Percentiles rank a stretch among this genome's conserved stretches.
Conservation (phyloP, 2,329 filamentous ascomycete genomes). For the Microsporum ferrugineum region DNA sequence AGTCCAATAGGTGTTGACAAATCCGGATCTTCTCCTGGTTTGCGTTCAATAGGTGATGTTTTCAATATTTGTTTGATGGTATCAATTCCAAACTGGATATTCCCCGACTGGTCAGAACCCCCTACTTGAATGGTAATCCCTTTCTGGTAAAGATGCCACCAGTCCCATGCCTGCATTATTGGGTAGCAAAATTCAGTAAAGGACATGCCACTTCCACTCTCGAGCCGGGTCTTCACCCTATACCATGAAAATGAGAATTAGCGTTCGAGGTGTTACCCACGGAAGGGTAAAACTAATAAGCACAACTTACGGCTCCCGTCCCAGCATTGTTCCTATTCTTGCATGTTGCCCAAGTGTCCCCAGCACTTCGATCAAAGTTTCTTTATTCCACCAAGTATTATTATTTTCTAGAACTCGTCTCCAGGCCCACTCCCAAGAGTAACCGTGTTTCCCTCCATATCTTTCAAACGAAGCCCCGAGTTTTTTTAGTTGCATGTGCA, state of each 20-base stretch:
- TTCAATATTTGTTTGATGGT: conserved; percentile 64
- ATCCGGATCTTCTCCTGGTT: conserved; percentile 17
- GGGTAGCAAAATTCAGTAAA: conserved; percentile 90
- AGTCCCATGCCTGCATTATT: conserved; percentile 90
- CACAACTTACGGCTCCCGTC: conserved; percentile 67
- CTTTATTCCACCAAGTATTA: conserved; percentile 64
- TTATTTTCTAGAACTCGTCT: conserved; percentile 66
- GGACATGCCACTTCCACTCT: conserved; percentile 83
- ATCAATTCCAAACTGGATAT: conserved; percentile 84
- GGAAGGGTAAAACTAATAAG: neutral
- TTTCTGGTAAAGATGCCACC: conserved; percentile 72
- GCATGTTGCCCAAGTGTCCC: conserved; percentile 60
- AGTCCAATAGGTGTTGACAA: conserved; percentile 59
- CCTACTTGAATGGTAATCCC: conserved; percentile 78
- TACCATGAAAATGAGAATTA: neutral
- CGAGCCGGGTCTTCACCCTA: conserved; percentile 69
- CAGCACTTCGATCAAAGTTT: conserved; percentile 63
- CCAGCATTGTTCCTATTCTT: conserved; percentile 75
- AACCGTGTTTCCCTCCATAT: conserved; percentile 55
- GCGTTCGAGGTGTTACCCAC: neutral
- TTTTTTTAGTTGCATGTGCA: conserved; percentile 43
- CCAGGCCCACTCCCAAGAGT: conserved; percentile 52
- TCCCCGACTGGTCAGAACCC: conserved; percentile 91
- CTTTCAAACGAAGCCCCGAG: conserved; percentile 63
- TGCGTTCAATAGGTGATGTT: conserved; percentile 29